Evolutionary conservation across 148 eudicot genomes (phyloP), one percentile per base, ranked within the genome.

Genomic region (Pharnaceum exiguum): DNA sequence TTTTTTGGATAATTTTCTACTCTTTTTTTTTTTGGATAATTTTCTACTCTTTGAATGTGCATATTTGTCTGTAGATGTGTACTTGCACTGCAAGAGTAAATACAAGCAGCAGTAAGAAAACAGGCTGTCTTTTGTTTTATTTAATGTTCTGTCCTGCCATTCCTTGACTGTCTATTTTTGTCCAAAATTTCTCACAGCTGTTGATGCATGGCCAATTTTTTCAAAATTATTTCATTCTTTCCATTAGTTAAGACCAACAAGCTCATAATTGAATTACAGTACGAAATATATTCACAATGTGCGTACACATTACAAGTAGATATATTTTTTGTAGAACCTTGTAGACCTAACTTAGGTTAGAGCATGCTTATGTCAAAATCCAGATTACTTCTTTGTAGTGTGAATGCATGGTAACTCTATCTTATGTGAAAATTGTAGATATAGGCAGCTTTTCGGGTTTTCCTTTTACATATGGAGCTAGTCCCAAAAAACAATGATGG

Each of bases 401-500:
- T 44, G 29, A 69, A 62, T 69, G 57, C 62, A 70, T 63, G 74
- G n/a, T n/a, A n/a, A 30, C 26, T 46, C 39, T 55, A 23, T 52
- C 35, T 51, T 57, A 13, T 35, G 36, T 26, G 19, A 29, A 39
- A 54, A 45, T 29, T 53, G 51, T 69, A 51, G 39, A 48, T 53
- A 65, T 24, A 60, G 46, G 40, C 57, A 62, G 62, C 51, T 63
- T 65, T 75, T 75, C 50, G 62, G 61, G 28, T 51, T 46, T 45
- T 43, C 68, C 51, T 66, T 42, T 74, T 69, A 54, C 56, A 66
- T n/a, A 50, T 70, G 60, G 52, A 55, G 65, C 62, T 38, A 73
- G 37, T 48, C 69, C 71, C 42, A 57, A 58, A 65, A 62, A 74
- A 81, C 79, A 71, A 75, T 74, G 79, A 81, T 81, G 67, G 63